Conservation (phyloP, 2,329 filamentous ascomycete genomes). For the Pseudocercospora fuligena region DNA sequence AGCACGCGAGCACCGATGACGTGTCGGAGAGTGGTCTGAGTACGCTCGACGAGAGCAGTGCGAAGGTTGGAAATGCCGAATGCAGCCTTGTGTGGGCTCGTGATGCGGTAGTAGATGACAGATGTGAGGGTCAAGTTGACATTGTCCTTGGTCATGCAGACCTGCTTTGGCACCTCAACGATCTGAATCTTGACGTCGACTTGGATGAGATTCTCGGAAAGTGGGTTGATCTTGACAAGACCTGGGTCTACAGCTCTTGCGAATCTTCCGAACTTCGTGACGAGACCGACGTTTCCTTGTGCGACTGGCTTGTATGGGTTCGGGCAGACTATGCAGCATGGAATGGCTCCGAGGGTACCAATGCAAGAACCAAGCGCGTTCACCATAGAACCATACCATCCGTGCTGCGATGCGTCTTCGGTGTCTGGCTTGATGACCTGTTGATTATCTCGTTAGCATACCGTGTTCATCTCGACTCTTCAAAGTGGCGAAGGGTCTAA, state of each 20-base stretch:
- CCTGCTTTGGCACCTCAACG: slow-evolving; percentile 91
- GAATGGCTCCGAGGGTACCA: slow-evolving; percentile 82
- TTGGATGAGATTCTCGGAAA: slow-evolving; percentile 85
- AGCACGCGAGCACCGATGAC: slow-evolving; percentile 94
- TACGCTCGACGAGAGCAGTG: slow-evolving; percentile 95
- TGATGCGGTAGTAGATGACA: slow-evolving; percentile 99
- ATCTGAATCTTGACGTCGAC: slow-evolving; percentile 99
- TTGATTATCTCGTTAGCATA: background rate
- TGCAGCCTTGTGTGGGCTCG: slow-evolving; percentile 91
- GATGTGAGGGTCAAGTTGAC: slow-evolving; percentile 91
- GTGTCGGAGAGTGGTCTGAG: slow-evolving; percentile 95
- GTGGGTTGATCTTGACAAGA: slow-evolving; percentile 94
- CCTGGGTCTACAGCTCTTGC: slow-evolving; percentile 95
- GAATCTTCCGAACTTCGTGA: slow-evolving; percentile 95
- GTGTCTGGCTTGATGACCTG: slow-evolving; percentile 60
- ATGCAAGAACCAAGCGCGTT: slow-evolving; percentile 74
- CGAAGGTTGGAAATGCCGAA: slow-evolving; percentile 95
- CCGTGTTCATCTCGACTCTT: background rate
- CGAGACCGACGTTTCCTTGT: slow-evolving; percentile 92
- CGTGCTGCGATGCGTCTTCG: slow-evolving; percentile 71
- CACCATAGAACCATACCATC: slow-evolving; percentile 79
- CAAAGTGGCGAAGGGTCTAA: background rate
- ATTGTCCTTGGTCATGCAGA: slow-evolving; percentile 99
- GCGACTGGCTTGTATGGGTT: slow-evolving; percentile 70
- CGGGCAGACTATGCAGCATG: slow-evolving; percentile 88